Base-by-base conservation (phyloP, 192 early-diverging fungal genomes). In the Mortierella hygrophila region DNA sequence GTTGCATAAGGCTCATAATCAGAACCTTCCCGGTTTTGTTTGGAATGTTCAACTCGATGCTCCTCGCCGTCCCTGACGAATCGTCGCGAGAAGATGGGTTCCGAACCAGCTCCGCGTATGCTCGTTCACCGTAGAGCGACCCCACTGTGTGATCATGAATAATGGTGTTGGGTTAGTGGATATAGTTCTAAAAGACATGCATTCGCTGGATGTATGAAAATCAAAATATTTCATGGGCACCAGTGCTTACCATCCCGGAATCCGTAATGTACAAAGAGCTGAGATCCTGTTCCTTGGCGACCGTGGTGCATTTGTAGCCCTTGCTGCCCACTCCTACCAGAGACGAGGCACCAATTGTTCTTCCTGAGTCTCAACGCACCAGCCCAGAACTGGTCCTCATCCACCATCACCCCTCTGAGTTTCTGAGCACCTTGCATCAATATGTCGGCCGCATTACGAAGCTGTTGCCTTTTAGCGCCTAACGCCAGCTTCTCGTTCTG, bases 291-390 rank as follows among this genome's bases (percentile, higher is more conserved):
- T n/a, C 69, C 74, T 20, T 73, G 20, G 21, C 83, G 32, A 4
- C 70, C 72, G 13, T 10, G 47, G 10, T 78, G 68, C 20, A 23
- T 29, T 13, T 78, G 76, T 11, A 32, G 4, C 11, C 26, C 60
- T 32, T 65, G 60, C 60, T 65, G 29, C 0, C 79, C 75, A 40
- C 75, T n/a, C 37, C 70, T 86, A 11, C 71, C 70, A 9, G 82
- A 77, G 47, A 80, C 84, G 42, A 86, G 80, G 49, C 79, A 86
- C 84, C 84, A 86, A 47, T 86, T 86, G 63, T 86, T 86, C 46
- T 86, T 86, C 52, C 79, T 63, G 8, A 86, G 69, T 26, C 70
- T 63, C 20, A 78, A 72, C 4, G 84, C 84, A 7, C 75, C 84
- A 11, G 70, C 77, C 84, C 84, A 86, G 73, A 86, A 86, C 63